phyloP scores from a whole-genome alignment of 371 early-diverging fungal species.

The Fennellomyces sp. region DNA sequence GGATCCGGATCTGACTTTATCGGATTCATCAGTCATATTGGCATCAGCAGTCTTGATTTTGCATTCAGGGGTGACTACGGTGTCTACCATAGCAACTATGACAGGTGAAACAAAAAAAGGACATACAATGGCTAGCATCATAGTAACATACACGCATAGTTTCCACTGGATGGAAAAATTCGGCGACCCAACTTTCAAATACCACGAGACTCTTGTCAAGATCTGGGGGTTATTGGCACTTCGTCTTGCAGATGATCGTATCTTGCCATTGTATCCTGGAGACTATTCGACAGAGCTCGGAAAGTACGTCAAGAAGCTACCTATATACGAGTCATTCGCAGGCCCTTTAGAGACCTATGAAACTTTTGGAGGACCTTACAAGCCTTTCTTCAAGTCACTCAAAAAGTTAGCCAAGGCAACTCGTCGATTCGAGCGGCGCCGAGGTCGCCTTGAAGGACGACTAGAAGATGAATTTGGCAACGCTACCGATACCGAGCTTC shows the following conservation, averaged over 20 bases:
- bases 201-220: constrained; percentile 54
- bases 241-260: constrained; percentile 36
- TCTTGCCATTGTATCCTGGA: constrained; percentile 40
- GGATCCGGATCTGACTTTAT: constrained; percentile 60
- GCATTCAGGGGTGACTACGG: constrained; percentile 53
- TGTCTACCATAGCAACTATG: constrained; percentile 62
- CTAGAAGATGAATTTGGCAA: neutral
- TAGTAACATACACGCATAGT: neutral
- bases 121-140: constrained; percentile 14
- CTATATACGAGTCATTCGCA: neutral
- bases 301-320: constrained; percentile 18
- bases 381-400: constrained; percentile 6
- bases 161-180: constrained; percentile 68
- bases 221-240: constrained; percentile 44
- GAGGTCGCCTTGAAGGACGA: constrained; percentile 9
- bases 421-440: constrained; percentile 12
- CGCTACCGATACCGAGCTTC: constrained; percentile 6
- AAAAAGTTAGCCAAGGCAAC: constrained; percentile 9
- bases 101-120: constrained; percentile 20
- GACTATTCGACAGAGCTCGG: constrained; percentile 32
- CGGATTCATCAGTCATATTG: constrained; percentile 63
- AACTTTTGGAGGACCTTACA: neutral
- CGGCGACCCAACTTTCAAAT: constrained; percentile 65
- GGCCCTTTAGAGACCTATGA: neutral
- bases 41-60: constrained; percentile 58